Evolutionary conservation across 352 stramenopile genomes (phyloP).

Genomic region (Pythium sukuiense): DNA sequence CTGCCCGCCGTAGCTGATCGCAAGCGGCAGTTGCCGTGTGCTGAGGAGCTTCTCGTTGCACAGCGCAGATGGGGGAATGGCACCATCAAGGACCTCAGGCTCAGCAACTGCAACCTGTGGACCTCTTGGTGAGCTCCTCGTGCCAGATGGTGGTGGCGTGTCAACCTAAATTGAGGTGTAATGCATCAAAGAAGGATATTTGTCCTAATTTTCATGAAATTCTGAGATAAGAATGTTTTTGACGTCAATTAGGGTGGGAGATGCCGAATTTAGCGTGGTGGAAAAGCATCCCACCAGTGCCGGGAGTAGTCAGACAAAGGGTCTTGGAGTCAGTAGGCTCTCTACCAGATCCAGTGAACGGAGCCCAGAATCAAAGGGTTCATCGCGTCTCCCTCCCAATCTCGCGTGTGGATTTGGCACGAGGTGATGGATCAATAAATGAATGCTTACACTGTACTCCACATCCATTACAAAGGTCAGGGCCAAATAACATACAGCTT

Average conservation of each 20-base stretch:
- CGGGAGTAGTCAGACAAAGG: neutral
- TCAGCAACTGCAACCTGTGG: slow-evolving; percentile 1
- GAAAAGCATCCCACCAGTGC: neutral
- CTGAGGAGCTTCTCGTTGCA: neutral
- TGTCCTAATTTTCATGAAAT: too few species aligned
- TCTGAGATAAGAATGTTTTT: neutral
- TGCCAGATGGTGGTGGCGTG: neutral
- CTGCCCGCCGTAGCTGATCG: neutral
- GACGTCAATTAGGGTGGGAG: neutral
- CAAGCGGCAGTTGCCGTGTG: neutral
- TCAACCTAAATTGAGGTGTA: neutral
- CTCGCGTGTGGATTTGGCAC: too few species aligned
- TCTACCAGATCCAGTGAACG: neutral
- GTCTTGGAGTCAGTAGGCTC: neutral
- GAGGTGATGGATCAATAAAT: too few species aligned
- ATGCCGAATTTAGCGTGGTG: neutral
- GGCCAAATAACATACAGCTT: too few species aligned
- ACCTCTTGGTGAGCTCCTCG: neutral
- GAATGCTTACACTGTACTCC: too few species aligned
- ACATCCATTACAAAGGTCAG: too few species aligned
- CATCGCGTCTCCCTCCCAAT: neutral
- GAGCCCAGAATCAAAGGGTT: neutral
- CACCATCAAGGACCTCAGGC: neutral
- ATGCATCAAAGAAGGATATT: neutral
- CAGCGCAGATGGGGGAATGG: neutral